Percentiles rank a stretch among this genome's conserved stretches.
These are phyloP conservation scores for Fraxinus latifolia DNA, from an alignment of 305 asterid genomes.

Conservation along the genomic window DNA sequence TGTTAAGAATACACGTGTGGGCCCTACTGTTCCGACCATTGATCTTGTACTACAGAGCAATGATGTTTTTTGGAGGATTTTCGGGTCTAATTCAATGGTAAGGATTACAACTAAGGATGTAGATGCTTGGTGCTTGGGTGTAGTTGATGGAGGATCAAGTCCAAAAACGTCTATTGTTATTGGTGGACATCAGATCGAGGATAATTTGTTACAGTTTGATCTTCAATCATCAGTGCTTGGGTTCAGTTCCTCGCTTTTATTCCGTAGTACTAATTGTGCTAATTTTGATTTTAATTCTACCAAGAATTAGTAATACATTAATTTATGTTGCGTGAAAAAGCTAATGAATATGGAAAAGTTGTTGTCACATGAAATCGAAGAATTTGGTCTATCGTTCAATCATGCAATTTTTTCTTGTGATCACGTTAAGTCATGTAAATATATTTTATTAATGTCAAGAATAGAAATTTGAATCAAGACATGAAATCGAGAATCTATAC, in stretches of 20 bases:
- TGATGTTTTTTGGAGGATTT: constrained; percentile 29
- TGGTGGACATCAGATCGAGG: constrained; percentile 48
- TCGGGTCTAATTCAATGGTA: constrained; percentile 39
- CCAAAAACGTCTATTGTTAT: constrained; percentile 35
- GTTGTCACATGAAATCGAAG: not conserved
- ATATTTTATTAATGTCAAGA: not conserved
- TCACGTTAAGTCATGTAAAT: not conserved
- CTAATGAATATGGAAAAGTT: too few species aligned
- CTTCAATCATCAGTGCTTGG: constrained; percentile 33
- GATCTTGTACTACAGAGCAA: constrained; percentile 30
- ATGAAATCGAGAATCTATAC: not conserved
- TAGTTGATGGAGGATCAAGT: constrained; percentile 36
- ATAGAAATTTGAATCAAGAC: not conserved
- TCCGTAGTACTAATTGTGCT: constrained; percentile 20
- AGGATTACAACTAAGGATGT: not conserved
- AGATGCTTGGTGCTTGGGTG: constrained; percentile 30
- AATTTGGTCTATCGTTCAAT: not conserved
- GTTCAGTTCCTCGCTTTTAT: constrained; percentile 37
- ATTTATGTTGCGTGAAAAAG: not conserved
- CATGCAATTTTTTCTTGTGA: not conserved
- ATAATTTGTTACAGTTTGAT: constrained; percentile 37
- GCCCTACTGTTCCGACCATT: constrained; percentile 34
- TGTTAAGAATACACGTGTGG: constrained; percentile 13
- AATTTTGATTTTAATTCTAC: not conserved
- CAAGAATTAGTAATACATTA: not conserved